Evolutionary conservation across 2,329 filamentous ascomycete species (phyloP), one percentile per base, ranked within the genome.

Genomic region (Aspergillus cejpii): DNA sequence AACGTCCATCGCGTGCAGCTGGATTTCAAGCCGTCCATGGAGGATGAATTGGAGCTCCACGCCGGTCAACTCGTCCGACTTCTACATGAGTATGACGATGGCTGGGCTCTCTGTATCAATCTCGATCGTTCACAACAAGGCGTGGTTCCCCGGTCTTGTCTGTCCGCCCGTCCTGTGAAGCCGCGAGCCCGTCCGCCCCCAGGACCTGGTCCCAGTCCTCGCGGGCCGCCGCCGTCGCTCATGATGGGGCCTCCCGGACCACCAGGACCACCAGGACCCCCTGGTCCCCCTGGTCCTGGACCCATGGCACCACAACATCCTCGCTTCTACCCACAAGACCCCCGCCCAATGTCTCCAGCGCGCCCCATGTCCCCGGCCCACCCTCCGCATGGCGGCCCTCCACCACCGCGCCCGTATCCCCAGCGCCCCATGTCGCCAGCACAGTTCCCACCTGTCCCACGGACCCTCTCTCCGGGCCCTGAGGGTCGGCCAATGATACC

Each of bases 11-110:
- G 92, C 51, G 87, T 97, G 26, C 87, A 96, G 66, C 80, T 97
- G 55, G 90, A 96, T 66, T 98, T 97, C 68, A 85, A 81, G 65
- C 90, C 92, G 20, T 91, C 86, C 3, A 84, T 97, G 76, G 85
- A 88, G 5, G 92, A 98, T 62, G 92, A 98, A 69, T 75, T 98
- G 60, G 85, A 81, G 51, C 76, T 98, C 36, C 78, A 74, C 51
- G 80, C 84, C 46, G 92, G 92, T 41, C 83, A 94, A 51, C 75
- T 98, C 39, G 87, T 97, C 40, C 80, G 91, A 52, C 74, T 98
- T 52, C 75, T 97, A 41, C 91, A 97, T 62, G 90, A 95, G 69
- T 98, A 97, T 60, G 92, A 98, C 63, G 92, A 98, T 69, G 92
- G 92, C 59, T 98, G 92, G 92, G 87, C 90, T 61, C 86, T 97